Evolutionary conservation across 2,329 filamentous ascomycete genomes (phyloP).

Genomic region (Sporothrix luriei): DNA sequence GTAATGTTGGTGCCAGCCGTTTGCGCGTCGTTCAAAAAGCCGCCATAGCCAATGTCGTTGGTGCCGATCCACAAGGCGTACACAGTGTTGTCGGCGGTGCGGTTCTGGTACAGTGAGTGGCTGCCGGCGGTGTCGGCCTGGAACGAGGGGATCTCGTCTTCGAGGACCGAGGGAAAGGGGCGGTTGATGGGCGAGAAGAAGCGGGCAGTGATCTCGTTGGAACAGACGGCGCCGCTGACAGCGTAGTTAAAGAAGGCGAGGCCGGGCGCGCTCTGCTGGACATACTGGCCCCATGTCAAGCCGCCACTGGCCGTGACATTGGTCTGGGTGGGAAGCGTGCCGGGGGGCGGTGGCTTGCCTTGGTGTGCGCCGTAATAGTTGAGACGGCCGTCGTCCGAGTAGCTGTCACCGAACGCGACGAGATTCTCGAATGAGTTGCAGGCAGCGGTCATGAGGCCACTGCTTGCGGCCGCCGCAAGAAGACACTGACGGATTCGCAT

Average conservation of each 20-base stretch:
- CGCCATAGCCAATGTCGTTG: constrained; percentile 70
- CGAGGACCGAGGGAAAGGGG: constrained; percentile 63
- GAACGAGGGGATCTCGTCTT: constrained; percentile 64
- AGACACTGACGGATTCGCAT: constrained; percentile 5
- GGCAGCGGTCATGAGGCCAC: background rate
- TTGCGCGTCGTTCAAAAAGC: constrained; percentile 68
- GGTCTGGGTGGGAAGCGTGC: constrained; percentile 50
- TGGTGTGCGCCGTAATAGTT: constrained; percentile 63
- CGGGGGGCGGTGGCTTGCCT: constrained; percentile 64
- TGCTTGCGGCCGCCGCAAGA: constrained; percentile 21
- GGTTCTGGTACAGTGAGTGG: constrained; percentile 49
- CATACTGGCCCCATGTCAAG: constrained; percentile 68
- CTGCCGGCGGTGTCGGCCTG: constrained; percentile 50
- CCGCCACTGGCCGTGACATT: constrained; percentile 65
- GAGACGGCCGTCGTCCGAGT: constrained; percentile 71
- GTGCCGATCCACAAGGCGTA: constrained; percentile 81
- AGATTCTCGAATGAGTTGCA: constrained; percentile 60
- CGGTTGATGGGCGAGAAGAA: constrained; percentile 53
- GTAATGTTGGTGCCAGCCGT: constrained; percentile 60
- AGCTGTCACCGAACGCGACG: constrained; percentile 74
- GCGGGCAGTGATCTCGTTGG: constrained; percentile 66
- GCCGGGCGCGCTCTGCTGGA: constrained; percentile 60
- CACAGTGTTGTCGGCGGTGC: constrained; percentile 62
- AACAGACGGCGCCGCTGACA: constrained; percentile 71
- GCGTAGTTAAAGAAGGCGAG: constrained; percentile 68